These are phyloP conservation scores for Amanita jacksonii DNA, from an alignment of 768 basidiomycete genomes.

Conservation along the genomic window DNA sequence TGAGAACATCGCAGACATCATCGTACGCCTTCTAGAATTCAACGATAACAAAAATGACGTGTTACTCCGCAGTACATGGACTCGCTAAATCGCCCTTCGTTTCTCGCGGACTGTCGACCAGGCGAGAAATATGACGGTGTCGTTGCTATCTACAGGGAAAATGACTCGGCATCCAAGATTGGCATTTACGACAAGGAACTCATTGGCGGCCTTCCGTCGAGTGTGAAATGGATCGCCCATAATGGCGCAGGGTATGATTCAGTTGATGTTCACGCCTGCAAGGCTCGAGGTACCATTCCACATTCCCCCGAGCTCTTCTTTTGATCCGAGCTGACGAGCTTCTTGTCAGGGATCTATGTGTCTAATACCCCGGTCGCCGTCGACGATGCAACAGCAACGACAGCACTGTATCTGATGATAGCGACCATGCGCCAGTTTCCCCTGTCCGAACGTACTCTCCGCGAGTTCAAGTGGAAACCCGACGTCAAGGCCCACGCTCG, in stretches of 20 bases:
- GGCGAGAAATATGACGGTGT: constrained; percentile 68
- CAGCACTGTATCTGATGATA: constrained; percentile 75
- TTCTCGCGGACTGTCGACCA: constrained; percentile 51
- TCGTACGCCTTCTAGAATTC: constrained; percentile 42
- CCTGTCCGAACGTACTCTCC: constrained; percentile 48
- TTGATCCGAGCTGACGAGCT: neutral
- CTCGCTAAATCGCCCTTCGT: constrained; percentile 55
- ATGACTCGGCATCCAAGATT: constrained; percentile 51
- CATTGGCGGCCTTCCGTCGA: constrained; percentile 53
- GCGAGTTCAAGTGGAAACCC: constrained; percentile 53
- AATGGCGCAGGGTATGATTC: constrained; percentile 92
- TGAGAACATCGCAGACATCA: constrained; percentile 57
- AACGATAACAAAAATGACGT: constrained; percentile 1
- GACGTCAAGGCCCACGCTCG: constrained; percentile 39
- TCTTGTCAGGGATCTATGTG: constrained; percentile 51
- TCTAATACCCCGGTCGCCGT: constrained; percentile 90
- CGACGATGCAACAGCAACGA: constrained; percentile 86
- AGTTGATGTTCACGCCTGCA: constrained; percentile 70
- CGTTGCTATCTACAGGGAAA: constrained; percentile 74
- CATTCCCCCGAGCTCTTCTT: neutral
- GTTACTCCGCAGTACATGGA: constrained; percentile 30
- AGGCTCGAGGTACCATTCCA: constrained; percentile 42
- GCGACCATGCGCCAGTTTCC: constrained; percentile 70
- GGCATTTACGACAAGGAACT: constrained; percentile 78
- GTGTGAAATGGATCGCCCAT: constrained; percentile 81